Percentiles rank a stretch among this genome's conserved stretches.
phyloP scores from a whole-genome alignment of 2,329 filamentous ascomycete species.

The Exophiala bonariae region DNA sequence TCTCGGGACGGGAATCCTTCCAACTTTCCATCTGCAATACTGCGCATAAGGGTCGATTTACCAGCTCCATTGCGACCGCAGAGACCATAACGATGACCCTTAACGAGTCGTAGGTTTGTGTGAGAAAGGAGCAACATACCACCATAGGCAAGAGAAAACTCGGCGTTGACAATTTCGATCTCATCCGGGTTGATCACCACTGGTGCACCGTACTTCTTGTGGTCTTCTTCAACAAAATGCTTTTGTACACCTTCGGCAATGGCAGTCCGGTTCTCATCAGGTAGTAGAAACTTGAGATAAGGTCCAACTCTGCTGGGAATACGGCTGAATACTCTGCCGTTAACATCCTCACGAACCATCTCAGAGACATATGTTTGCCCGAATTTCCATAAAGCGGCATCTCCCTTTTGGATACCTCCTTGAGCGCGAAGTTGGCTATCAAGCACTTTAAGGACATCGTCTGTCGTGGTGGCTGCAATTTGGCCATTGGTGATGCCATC shows the following conservation, averaged over 20 bases:
- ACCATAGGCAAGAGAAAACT: conserved; percentile 96
- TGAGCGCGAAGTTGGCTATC: conserved; percentile 74
- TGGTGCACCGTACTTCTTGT: conserved; percentile 81
- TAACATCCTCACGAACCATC: conserved; percentile 86
- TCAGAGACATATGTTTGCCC: conserved; percentile 74
- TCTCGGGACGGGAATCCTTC: conserved; percentile 95
- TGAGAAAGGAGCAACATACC: conserved; percentile 96
- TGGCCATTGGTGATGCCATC: conserved; percentile 56
- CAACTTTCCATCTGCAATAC: conserved; percentile 91
- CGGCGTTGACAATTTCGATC: conserved; percentile 93
- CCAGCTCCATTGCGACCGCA: conserved; percentile 96
- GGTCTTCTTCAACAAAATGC: conserved; percentile 79
- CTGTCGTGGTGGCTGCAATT: conserved; percentile 65
- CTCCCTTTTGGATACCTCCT: conserved; percentile 64
- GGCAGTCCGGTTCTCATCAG: conserved; percentile 60
- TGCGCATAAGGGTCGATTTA: conserved; percentile 98
- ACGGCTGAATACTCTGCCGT: conserved; percentile 74
- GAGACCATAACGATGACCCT: conserved; percentile 95
- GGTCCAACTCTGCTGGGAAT: conserved; percentile 69
- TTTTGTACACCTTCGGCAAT: conserved; percentile 74
- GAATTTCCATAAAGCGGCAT: conserved; percentile 61
- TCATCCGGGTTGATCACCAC: conserved; percentile 89
- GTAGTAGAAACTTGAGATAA: conserved; percentile 73
- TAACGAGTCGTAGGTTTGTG: conserved; percentile 89
- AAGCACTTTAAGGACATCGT: conserved; percentile 73